These are phyloP conservation scores for Reticulascus tulasneorum DNA, from an alignment of 2,329 filamentous ascomycete species.

Conservation along the genomic window DNA sequence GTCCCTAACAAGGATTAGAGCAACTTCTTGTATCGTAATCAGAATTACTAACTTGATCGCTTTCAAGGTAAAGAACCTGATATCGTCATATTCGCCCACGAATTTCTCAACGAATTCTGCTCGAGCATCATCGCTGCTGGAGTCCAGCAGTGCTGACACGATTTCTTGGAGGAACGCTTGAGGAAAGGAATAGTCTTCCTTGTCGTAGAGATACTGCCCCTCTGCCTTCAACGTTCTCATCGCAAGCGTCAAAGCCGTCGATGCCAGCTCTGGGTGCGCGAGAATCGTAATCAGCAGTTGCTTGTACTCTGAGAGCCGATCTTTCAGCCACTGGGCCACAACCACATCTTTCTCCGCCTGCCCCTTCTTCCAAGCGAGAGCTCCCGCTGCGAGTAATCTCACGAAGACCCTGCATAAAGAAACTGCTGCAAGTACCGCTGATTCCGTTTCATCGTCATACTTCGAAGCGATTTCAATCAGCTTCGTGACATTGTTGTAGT, in stretches of 20 bases:
- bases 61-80: slow-evolving; percentile 78
- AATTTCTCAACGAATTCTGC: slow-evolving; percentile 75
- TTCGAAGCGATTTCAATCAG: slow-evolving; percentile 57
- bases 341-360: slow-evolving; percentile 69
- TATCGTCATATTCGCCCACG: slow-evolving; percentile 75
- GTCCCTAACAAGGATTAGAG: slow-evolving; percentile 6
- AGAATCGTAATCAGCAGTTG: slow-evolving; percentile 59
- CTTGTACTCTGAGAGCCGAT: slow-evolving; percentile 69
- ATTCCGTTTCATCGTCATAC: slow-evolving; percentile 45
- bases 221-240: slow-evolving; percentile 86
- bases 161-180: slow-evolving; percentile 62
- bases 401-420: slow-evolving; percentile 85
- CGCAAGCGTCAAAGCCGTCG: slow-evolving; percentile 69
- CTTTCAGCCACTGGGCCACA: slow-evolving; percentile 74
- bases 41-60: too few relatives aligned
- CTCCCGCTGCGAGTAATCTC: slow-evolving; percentile 71
- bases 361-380: slow-evolving; percentile 60
- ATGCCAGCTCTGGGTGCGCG: slow-evolving; percentile 57
- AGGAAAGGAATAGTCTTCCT: slow-evolving; percentile 66
- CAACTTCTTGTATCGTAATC: slow-evolving; percentile 40
- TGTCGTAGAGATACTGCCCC: slow-evolving; percentile 56
- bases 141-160: slow-evolving; percentile 57
- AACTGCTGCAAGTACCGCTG: slow-evolving; percentile 66
- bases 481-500: slow-evolving; percentile 85
- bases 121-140: slow-evolving; percentile 55